phyloP scores from a whole-genome alignment of 805 yeast genomes.

The Saccharomyces mikatae region DNA sequence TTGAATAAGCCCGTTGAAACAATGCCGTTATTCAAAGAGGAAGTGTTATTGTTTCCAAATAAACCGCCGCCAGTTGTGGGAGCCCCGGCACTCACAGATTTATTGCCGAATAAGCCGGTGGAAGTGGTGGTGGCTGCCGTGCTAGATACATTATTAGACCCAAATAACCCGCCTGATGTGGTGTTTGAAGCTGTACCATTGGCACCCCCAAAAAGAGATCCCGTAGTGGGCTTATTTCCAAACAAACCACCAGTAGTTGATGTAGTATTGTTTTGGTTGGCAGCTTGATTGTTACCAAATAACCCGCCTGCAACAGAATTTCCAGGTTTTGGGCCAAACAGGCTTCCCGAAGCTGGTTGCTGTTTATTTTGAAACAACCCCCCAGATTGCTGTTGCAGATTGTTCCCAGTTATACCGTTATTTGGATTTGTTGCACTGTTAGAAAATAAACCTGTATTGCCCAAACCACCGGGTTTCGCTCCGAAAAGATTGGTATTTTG shows the following conservation, averaged over 20 bases:
- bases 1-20: slow-evolving; percentile 33
- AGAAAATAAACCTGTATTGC: slow-evolving; percentile 30
- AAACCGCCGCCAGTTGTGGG: slow-evolving; percentile 30
- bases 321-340: slow-evolving; percentile 9
- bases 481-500: slow-evolving; percentile 36
- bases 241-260: slow-evolving; percentile 36
- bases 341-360: slow-evolving; percentile 1
- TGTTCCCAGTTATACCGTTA: slow-evolving; percentile 26
- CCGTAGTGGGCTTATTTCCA: slow-evolving; percentile 25
- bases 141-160: slow-evolving; percentile 7
- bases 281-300: slow-evolving; percentile 15
- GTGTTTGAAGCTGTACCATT: slow-evolving; percentile 1
- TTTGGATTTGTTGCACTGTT: slow-evolving; percentile 19
- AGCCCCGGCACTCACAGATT: slow-evolving; percentile 13
- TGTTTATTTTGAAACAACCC: slow-evolving; percentile 8
- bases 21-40: slow-evolving; percentile 9
- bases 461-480: slow-evolving; percentile 18
- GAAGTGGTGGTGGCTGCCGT: slow-evolving; percentile 8
- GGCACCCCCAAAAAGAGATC: neutral
- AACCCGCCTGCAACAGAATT: slow-evolving; percentile 16
- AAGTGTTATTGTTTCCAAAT: slow-evolving; percentile 29
- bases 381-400: neutral
- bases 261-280: neutral
- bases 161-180: slow-evolving; percentile 13
- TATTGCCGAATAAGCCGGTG: slow-evolving; percentile 31